These are phyloP conservation scores for Rhodotorula sp. DNA, from an alignment of 1,284 basidiomycete genomes.

Conservation along the genomic window DNA sequence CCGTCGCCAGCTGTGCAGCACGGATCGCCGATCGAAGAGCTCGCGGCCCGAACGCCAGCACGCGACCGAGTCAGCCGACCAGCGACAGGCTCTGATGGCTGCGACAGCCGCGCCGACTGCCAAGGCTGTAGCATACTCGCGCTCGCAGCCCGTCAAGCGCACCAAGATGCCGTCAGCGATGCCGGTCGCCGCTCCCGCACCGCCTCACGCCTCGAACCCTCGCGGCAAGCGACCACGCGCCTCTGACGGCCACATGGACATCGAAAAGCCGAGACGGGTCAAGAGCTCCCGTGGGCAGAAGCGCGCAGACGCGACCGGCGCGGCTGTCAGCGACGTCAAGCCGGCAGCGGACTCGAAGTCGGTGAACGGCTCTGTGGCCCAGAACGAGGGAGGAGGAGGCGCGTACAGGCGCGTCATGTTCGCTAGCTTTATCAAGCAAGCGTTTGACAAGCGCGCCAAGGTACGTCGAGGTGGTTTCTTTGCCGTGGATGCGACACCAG, in stretches of 20 bases:
- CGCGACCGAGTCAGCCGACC: conserved; percentile 1
- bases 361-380: neutral
- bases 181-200: conserved; percentile 5
- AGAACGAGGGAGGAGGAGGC: neutral
- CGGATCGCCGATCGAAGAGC: too few relatives aligned
- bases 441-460: conserved; percentile 68
- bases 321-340: conserved; percentile 2
- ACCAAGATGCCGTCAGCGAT: conserved; percentile 7
- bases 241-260: conserved; percentile 3
- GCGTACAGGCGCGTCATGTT: conserved; percentile 67
- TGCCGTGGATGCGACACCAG: neutral
- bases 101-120: neutral
- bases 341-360: neutral
- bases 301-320: conserved; percentile 1
- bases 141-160: conserved; percentile 3
- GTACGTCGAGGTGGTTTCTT: conserved; percentile 52
- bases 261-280: conserved; percentile 15
- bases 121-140: neutral
- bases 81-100: neutral
- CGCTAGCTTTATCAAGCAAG: conserved; percentile 76
- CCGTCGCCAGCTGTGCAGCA: too few relatives aligned
- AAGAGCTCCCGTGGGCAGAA: conserved; percentile 20
- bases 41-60: neutral
- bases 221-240: conserved; percentile 15
- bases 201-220: neutral